Evolutionary conservation across 768 basidiomycete genomes (phyloP), one percentile per base, ranked within the genome.

Genomic region (Agrocybe chaxingu): DNA sequence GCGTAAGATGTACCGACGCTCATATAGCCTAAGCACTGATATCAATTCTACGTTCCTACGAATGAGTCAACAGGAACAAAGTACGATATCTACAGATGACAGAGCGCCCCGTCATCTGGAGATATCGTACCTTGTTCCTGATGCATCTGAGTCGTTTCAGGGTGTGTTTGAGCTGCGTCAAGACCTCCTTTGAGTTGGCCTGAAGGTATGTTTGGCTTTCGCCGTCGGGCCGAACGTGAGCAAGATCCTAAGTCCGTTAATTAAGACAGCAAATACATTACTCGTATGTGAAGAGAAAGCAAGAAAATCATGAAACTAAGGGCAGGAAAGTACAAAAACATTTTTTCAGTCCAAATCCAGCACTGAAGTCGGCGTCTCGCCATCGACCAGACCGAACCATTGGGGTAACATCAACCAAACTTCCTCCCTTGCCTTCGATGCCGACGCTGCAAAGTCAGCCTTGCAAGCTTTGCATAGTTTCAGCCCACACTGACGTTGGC

Each of bases 361-460:
- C 35, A 60, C 33, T 4, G 58, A 58, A 16, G 37, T 57, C 11
- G 33, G 11, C 36, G 52, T 59, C 3, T 59, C 64, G 13, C 45
- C 49, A 4, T 59, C 60, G n/a, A 58, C 48, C 33, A 86, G 63
- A 36, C 76, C 82, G 64, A 89, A 88, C 85, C 84, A 88, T 37
- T 62, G 64, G 8, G 85, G 85, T 35, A 89, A 67, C 54, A 73
- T 57, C 7, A 56, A 62, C 87, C 87, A 89, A 34, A 84, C 79
- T 57, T 81, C 81, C 62, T 78, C 74, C 52, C 84, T 62, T 43
- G 82, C 80, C 36, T 70, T 74, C 45, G 61, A 61, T 8, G 66
- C 60, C 72, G 84, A 53, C 66, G 62, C 54, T 58, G 68, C 61
- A 79, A 89, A 71, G 75, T 81, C 67, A 62, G 46, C 45, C 49